Percentiles rank a stretch among this genome's conserved stretches.
These are phyloP conservation scores for Vaccinium myrtillus DNA, from an alignment of 148 eudicot species.

Conservation along the genomic window DNA sequence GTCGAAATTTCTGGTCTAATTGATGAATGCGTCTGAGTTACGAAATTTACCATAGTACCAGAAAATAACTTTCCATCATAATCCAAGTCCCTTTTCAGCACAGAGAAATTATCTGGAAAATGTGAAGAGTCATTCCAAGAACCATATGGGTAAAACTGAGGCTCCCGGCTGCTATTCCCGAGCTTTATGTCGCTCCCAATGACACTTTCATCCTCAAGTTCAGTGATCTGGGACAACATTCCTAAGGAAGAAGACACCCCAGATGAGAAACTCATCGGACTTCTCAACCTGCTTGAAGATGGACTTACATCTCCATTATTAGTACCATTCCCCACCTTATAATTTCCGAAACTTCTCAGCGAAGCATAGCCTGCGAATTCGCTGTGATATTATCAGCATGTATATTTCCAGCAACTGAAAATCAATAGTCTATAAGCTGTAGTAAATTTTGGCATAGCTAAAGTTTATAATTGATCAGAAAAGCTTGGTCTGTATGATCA, in stretches of 20 bases:
- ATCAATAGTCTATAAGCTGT: neutral
- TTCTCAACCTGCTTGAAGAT: conserved; percentile 36
- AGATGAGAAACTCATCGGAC: conserved; percentile 30
- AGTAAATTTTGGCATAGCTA: neutral
- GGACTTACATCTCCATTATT: conserved; percentile 37
- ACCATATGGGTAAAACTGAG: conserved; percentile 36
- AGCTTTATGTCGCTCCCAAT: conserved; percentile 31
- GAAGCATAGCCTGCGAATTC: conserved; percentile 38
- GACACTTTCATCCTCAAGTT: conserved; percentile 40
- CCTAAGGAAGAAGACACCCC: conserved; percentile 34
- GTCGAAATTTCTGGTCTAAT: neutral
- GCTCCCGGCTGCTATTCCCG: conserved; percentile 31
- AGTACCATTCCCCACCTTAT: conserved; percentile 33
- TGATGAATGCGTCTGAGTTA: conserved; percentile 1
- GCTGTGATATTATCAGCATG: conserved; percentile 12
- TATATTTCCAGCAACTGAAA: neutral
- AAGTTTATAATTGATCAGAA: neutral
- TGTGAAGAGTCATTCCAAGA: conserved; percentile 51
- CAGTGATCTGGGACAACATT: conserved; percentile 60
- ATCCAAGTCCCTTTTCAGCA: conserved; percentile 35
- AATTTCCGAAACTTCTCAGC: conserved; percentile 36
- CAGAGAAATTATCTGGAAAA: conserved; percentile 28
- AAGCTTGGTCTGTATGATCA: neutral
- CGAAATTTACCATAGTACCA: conserved; percentile 37
- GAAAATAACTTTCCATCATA: conserved; percentile 23